Evolutionary conservation across 345 rosid genomes (phyloP), one percentile per base, ranked within the genome.

Genomic region (Populus tremula): DNA sequence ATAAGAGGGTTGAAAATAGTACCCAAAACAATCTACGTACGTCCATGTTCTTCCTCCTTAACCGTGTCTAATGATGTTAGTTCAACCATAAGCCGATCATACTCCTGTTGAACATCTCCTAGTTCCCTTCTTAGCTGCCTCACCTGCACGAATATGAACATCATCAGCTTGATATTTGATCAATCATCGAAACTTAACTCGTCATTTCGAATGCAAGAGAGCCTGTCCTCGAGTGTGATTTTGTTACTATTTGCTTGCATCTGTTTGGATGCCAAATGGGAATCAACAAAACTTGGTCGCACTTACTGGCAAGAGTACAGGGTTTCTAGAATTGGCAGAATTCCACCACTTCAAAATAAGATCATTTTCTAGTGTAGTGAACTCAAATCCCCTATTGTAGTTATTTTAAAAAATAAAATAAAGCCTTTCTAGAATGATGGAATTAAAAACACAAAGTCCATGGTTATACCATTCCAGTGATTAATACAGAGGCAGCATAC

Each of bases 41-140:
- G 67, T 81, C 85, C 86, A 74, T 45, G 18, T 33, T 72, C 75
- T 78, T 89, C 93, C 35, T 72, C 83, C 81, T 87, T 86, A 21
- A 85, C 68, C 54, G 66, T 4, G 71, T 78, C 86, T 83, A 88
- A 63, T 31, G 78, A 79, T 62, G 80, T 79, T 67, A 89, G 70
- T 81, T 90, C 91, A 16, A 68, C 82, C 72, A 79, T 74, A 66
- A 91, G 63, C 56, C 78, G 83, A 47, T 79, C 81, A 73, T 88
- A 87, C 78, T 88, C 88, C 0, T 33, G 71, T 72, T 87, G 76
- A 23, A 75, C 86, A 50, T 67, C 87, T 78, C 31, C 84, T 12
- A 92, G 45, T 84, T 91, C 92, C 53, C 69, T 85, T 83, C 77
- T 81, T 35, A 94, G 92, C 72, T 68, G 29, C 65, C 81, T 59